Evolutionary conservation across 1,284 basidiomycete species (phyloP).

Genomic region (Marasmius sp.): DNA sequence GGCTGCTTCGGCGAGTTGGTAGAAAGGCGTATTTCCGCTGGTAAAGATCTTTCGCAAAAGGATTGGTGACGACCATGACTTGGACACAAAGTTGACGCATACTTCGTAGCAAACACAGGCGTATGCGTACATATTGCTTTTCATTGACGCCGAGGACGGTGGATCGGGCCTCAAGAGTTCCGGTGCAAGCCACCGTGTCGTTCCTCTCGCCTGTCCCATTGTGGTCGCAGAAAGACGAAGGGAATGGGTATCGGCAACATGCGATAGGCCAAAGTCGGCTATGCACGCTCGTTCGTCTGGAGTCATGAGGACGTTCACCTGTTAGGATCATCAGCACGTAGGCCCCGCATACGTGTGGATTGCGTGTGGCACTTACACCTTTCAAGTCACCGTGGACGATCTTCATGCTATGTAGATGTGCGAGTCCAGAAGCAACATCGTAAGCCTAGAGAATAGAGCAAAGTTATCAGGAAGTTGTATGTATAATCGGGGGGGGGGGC

Average conservation of each 20-base stretch:
- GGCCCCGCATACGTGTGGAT: not conserved
- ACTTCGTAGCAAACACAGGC: not conserved
- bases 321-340: not conserved
- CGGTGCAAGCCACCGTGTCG: slow-evolving; percentile 24
- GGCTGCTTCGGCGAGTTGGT: not conserved
- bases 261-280: slow-evolving; percentile 35
- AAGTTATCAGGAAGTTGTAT: not conserved
- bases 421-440: slow-evolving; percentile 30
- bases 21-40: not conserved
- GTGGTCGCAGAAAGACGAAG: too few relatives aligned
- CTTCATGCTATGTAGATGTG: slow-evolving; percentile 31
- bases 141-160: not conserved
- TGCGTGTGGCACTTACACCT: slow-evolving; percentile 28
- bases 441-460: too few relatives aligned
- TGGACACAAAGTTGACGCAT: not conserved
- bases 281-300: slow-evolving; percentile 31
- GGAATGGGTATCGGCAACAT: slow-evolving; percentile 17
- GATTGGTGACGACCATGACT: not conserved
- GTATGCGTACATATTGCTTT: not conserved
- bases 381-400: slow-evolving; percentile 41
- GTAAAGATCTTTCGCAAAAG: not conserved
- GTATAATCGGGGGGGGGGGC: not conserved
- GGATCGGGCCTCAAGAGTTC: slow-evolving; percentile 16
- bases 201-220: slow-evolving; percentile 12
- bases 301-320: slow-evolving; percentile 34